Percentiles rank a stretch among this genome's conserved stretches.
Evolutionary conservation across 2,329 filamentous ascomycete species (phyloP).

Genomic region (Dactylellina haptotyla): DNA sequence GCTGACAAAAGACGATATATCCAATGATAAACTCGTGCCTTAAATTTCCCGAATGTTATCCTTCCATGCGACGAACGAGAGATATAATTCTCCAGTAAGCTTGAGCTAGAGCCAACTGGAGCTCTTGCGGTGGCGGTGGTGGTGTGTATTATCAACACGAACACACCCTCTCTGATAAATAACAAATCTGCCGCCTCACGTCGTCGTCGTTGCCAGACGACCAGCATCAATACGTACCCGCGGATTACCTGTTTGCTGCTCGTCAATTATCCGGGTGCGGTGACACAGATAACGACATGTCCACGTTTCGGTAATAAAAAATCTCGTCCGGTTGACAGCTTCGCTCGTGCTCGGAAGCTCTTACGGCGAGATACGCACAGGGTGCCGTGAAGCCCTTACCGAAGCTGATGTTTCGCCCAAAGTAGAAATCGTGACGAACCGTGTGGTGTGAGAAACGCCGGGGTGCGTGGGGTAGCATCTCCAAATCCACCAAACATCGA

Average conservation of each 20-base stretch:
- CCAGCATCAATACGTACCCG: constrained; percentile 7
- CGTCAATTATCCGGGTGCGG: constrained; percentile 48
- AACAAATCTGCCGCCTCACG: no score
- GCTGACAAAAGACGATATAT: constrained; percentile 4
- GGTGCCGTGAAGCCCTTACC: no score
- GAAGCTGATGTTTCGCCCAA: background rate
- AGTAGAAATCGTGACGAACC: constrained; percentile 2
- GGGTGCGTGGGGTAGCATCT: constrained; percentile 30
- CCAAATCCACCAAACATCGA: constrained; percentile 17
- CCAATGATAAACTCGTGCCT: constrained; percentile 15
- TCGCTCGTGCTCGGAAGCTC: constrained; percentile 12
- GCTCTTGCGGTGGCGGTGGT: no score
- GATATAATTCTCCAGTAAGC: constrained; percentile 17
- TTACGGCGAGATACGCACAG: background rate
- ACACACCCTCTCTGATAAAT: no score
- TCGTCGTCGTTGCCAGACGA: no score
- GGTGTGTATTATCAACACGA: constrained; percentile 1
- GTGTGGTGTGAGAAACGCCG: background rate
- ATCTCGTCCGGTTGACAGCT: constrained; percentile 8
- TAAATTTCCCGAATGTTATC: no score
- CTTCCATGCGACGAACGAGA: background rate
- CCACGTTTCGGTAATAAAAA: constrained; percentile 26
- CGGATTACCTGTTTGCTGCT: no score
- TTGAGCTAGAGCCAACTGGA: constrained; percentile 3
- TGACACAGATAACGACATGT: constrained; percentile 36